Evolutionary conservation across 306 rosid genomes (phyloP), one percentile per base, ranked within the genome.

Genomic region (Quercus glauca): DNA sequence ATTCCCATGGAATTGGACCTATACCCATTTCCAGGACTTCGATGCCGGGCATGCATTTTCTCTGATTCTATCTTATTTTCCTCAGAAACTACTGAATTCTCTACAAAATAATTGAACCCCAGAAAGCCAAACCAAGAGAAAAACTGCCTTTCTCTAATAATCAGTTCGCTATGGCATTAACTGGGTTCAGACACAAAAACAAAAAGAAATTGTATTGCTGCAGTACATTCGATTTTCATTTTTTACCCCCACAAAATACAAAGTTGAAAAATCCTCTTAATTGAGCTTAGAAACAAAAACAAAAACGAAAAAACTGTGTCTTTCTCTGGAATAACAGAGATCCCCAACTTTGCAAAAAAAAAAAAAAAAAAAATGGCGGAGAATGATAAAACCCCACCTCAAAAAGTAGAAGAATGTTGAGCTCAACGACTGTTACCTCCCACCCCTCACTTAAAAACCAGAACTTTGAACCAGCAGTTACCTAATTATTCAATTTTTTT

Each of bases 21-120:
- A 76, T 84, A 90, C 60, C 89, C 93, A 84, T 86, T 90, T 70
- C 90, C 91, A 26, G 87, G 88, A 79, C 86, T 85, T 12, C 89
- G 91, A 37, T 88, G 87, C 37, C 87, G 91, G 11, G 85, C 78
- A 69, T 82, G 88, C 86, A 82, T 78, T 11, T 68, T 68, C 11
- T 37, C 5, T 19, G 25, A 12, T 18, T 63, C 11, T 8, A 6
- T 31, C 9, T 33, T 65, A 5, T 17, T 31, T 18, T 65, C 14
- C 12, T 18, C 0, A 4, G 21, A 67, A 18, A 33, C 71, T 68
- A 33, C 71, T 68, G 11, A 19, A 35, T 68, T 68, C 12, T 4
- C 5, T 9, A 33, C 6, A 35, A n/a, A n/a, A 35, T 49, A 68
- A 19, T 68, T 15, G 52, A 64, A 68, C 25, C 7, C 52, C 72